Evolutionary conservation across 2,329 filamentous ascomycete genomes (phyloP), one percentile per base, ranked within the genome.

Genomic region (Penicillium aurantiogriseum): DNA sequence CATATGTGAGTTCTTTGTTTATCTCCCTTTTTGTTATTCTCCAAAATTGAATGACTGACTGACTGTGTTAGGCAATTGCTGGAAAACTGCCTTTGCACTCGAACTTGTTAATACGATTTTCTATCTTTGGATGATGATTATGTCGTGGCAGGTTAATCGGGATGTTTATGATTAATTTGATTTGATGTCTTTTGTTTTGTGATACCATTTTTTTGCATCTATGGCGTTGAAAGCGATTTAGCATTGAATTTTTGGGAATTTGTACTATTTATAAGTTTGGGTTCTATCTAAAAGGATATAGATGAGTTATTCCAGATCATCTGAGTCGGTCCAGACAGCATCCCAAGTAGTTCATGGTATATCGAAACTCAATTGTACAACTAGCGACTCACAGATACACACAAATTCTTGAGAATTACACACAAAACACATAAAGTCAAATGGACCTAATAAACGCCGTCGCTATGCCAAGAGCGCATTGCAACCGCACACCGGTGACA

Each of bases 51-150:
- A 21, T 46, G 27, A 11, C 48, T 53, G 64, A 65, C 72, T 64
- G 9, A 56, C 17, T 19, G 6, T 53, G 25, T 59, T 60, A 83
- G 81, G 81, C 69, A 81, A 84, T 67, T 84, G 81, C 68, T 88
- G 85, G 85, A 80, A 83, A 65, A 83, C 85, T 0, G 81, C 79
- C 4, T 88, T 88, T 65, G 82, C 84, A 10, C 86, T 87, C 65
- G 85, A 85, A 75, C 81, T 88, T 54, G 77, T 88, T 17, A 84
- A 84, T 39, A 79, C 79, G 1, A 80, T 87, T n/a, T 86, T 88
- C 65, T 80, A 86, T 67, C 69, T 87, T 23, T 88, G 85, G 83
- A 86, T 88, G 83, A 83, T 87, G 69, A 73, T 88, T 47, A 82
- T 88, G 78, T 82, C 81, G 6, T 81, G 76, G 70, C 81, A 84